Evolutionary conservation across 2,329 filamentous ascomycete species (phyloP).

Genomic region (Diaporthe batatas): DNA sequence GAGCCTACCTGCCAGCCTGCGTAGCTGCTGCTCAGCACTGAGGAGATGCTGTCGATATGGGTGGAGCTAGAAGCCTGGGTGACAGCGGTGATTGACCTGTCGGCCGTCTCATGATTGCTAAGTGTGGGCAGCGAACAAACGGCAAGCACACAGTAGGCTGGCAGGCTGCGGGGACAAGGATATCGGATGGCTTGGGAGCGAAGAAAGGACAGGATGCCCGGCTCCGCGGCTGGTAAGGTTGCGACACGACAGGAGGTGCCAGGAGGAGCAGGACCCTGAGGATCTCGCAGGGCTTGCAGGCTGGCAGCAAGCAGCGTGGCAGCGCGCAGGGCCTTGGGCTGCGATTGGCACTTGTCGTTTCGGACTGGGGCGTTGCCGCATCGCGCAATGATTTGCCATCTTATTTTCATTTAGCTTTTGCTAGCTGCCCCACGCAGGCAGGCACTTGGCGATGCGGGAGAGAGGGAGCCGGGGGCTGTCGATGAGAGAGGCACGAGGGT

Average conservation of each 20-base stretch:
- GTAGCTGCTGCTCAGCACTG: neutral
- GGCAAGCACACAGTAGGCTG: too few species aligned
- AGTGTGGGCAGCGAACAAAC: too few species aligned
- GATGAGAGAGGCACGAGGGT: too few species aligned
- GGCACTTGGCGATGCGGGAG: constrained; percentile 32
- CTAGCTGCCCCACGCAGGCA: neutral
- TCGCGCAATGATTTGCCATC: constrained; percentile 40
- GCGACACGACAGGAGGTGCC: constrained; percentile 1
- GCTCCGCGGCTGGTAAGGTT: constrained; percentile 18
- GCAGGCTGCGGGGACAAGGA: too few species aligned
- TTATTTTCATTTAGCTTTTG: constrained; percentile 36
- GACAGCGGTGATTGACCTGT: too few species aligned
- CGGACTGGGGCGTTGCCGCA: constrained; percentile 33
- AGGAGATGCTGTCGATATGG: constrained; percentile 15
- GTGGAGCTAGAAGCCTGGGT: neutral
- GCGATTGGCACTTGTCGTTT: constrained; percentile 31
- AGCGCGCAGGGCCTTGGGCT: neutral
- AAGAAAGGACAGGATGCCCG: constrained; percentile 1
- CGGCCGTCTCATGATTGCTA: too few species aligned
- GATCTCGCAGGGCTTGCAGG: constrained; percentile 36
- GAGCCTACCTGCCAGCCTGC: too few species aligned
- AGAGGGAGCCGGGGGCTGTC: neutral
- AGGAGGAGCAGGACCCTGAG: constrained; percentile 40
- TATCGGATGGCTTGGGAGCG: neutral
- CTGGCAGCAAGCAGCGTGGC: too few species aligned